Evolutionary conservation across 1,284 basidiomycete genomes (phyloP).

Genomic region (Boletus sp.): DNA sequence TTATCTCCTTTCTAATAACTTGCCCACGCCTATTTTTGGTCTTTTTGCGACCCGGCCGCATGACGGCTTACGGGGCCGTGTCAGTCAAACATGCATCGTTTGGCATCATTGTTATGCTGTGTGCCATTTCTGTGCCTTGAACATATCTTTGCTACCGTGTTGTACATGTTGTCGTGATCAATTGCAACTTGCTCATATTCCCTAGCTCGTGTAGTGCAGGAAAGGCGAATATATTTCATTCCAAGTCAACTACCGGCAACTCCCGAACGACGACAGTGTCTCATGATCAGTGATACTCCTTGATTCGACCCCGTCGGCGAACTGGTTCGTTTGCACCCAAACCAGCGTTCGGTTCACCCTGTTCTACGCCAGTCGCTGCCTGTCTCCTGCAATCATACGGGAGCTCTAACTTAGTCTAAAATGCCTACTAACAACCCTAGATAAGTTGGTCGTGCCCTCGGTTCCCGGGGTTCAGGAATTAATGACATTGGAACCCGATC

Average conservation of each 20-base stretch:
- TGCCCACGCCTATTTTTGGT: conserved; percentile 21
- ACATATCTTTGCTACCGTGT: conserved; percentile 18
- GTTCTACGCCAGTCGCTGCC: too few relatives aligned
- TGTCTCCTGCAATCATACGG: too few relatives aligned
- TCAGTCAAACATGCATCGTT: conserved; percentile 22
- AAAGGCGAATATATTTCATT: conserved; percentile 20
- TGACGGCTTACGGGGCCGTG: conserved; percentile 11
- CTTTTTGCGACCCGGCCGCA: conserved; percentile 9
- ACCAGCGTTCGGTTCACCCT: background rate
- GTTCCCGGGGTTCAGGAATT: background rate
- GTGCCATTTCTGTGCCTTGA: conserved; percentile 25
- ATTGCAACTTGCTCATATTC: conserved; percentile 28
- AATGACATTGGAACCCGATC: too few relatives aligned
- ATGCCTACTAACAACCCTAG: too few relatives aligned
- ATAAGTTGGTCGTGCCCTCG: background rate
- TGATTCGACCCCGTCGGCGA: too few relatives aligned
- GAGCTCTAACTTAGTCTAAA: too few relatives aligned
- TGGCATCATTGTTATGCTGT: conserved; percentile 21
- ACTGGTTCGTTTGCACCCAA: background rate
- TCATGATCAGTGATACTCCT: too few relatives aligned
- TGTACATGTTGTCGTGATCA: conserved; percentile 31
- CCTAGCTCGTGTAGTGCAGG: conserved; percentile 16
- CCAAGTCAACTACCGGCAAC: conserved; percentile 1
- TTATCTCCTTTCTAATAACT: conserved; percentile 9
- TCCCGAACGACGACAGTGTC: conserved; percentile 1